A percentile compares a stretch with the other conserved stretches of the same genome.
These are phyloP conservation scores for Tricladium varicosporioides DNA, from an alignment of 2,329 filamentous ascomycete genomes.

Conservation along the genomic window DNA sequence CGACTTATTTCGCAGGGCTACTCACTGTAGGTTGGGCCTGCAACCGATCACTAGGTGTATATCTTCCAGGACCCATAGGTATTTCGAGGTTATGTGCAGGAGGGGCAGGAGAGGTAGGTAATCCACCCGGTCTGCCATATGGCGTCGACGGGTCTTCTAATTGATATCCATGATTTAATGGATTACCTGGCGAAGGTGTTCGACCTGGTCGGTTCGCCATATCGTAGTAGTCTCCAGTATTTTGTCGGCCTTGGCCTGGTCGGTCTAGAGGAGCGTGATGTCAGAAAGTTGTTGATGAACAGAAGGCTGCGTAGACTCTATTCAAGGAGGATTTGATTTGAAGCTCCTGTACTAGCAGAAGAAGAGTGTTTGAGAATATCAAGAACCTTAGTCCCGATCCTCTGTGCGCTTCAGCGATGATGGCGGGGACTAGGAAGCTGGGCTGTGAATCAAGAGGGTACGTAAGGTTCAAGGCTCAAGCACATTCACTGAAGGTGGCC, in stretches of 20 bases:
- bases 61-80: constrained; percentile 58
- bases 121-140: constrained; percentile 26
- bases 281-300: constrained; percentile 22
- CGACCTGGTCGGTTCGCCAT: constrained; percentile 59
- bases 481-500: constrained; percentile 10
- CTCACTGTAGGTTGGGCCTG: constrained; percentile 82
- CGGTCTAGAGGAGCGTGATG: constrained; percentile 22
- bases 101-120: constrained; percentile 20
- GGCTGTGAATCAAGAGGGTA: constrained; percentile 1
- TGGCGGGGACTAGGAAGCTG: neutral
- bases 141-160: constrained; percentile 63
- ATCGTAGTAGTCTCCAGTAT: constrained; percentile 53
- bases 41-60: constrained; percentile 71
- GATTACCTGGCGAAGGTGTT: constrained; percentile 75
- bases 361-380: constrained; percentile 6
- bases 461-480: neutral
- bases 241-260: constrained; percentile 43
- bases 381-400: neutral
- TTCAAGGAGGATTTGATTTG: constrained; percentile 8
- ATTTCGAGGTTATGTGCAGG: constrained; percentile 61
- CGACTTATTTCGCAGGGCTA: constrained; percentile 24
- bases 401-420: constrained; percentile 1
- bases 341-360: constrained; percentile 24
- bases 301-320: constrained; percentile 17
- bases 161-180: constrained; percentile 73